Evolutionary conservation across 345 rosid genomes (phyloP), one percentile per base, ranked within the genome.

Genomic region (Carallia pectinifolia): DNA sequence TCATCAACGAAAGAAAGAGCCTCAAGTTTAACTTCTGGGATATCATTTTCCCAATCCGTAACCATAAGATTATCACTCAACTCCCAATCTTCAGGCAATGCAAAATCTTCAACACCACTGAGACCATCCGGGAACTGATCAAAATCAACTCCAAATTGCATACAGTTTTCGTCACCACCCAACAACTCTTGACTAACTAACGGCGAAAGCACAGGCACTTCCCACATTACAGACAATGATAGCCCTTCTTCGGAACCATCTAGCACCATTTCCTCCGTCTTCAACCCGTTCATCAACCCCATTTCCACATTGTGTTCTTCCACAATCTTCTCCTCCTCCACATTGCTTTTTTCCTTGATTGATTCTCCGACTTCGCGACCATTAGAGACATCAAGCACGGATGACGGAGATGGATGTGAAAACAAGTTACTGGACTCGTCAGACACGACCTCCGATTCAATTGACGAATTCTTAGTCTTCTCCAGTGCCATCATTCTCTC

Each of bases 341-440:
- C 36, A 6, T 33, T 44, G 17, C 50, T 44, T 12, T 44, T 3
- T 44, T 44, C 50, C 50, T 13, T 44, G 13, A 40, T 40, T 44
- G 50, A 44, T 12, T 44, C 12, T 44, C 12, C 13, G 50, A 44
- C 16, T 44, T 59, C 29, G 66, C 50, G 58, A 69, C 40, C n/a
- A 72, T 36, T 13, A 62, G 36, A 29, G 65, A 69, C 36, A 63
- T 81, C 85, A 27, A 87, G 91, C 80, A 83, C 86, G 0, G 88
- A 81, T 0, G 75, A 83, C 0, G 87, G 91, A 0, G 88, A 87
- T 1, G 71, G 84, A 53, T 58, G 84, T 15, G 64, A 55, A 40
- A 58, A 50, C 34, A n/a, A 65, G 2, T 38, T 68, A 38, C 33
- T 67, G 15, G 54, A 36, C 13, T 75, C 76, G 58, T 66, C 73